Base-by-base conservation (phyloP, 768 basidiomycete species). In the Lyophyllum shimeji region DNA sequence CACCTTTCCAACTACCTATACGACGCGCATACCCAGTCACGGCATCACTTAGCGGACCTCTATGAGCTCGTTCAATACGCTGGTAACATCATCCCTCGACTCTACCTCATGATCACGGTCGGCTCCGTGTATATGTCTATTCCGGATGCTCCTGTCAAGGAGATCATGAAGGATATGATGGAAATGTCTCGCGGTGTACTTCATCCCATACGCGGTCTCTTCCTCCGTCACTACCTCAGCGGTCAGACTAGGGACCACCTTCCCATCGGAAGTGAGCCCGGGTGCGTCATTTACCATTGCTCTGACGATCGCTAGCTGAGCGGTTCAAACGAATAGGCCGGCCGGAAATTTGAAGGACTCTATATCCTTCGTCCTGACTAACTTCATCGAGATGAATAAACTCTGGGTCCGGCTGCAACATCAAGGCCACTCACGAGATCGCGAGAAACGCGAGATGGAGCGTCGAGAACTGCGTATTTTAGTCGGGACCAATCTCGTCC, bases 81-180 rank as follows among this genome's bases (percentile, higher is more conserved):
- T 33, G 93, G 94, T 68, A 96, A 95, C 70, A 95, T 97, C 69
- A 88, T 96, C 47, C 94, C 94, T 23, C 86, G 94, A 17, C 79
- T 93, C 33, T 93, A 98, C 74, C 90, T 98, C 66, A 98, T 99
- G 97, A 97, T 98, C 65, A 98, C 97, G 37, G 96, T 99, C 59
- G 97, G 97, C 60, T 93, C 96, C 0, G 95, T 98, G 33, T 99
- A 98, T 80, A 98, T 99, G 97, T 95, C 94, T 25, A 87, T 98
- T 50, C 86, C 94, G 2, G 96, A 97, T 56, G 95, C 96, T 9
- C 96, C 96, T 3, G 87, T 98, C 53, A 97, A 95, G 79, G 96
- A 99, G 76, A 94, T 99, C 59, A 99, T 98, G 96, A 98, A 97
- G 80, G 97, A 99, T 72, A 98, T 98, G 96, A 90, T 99, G 90